A percentile compares a stretch with the other conserved stretches of the same genome.
Evolutionary conservation across 1,284 basidiomycete genomes (phyloP).

Genomic region (Sanguinoderma infundibulare): DNA sequence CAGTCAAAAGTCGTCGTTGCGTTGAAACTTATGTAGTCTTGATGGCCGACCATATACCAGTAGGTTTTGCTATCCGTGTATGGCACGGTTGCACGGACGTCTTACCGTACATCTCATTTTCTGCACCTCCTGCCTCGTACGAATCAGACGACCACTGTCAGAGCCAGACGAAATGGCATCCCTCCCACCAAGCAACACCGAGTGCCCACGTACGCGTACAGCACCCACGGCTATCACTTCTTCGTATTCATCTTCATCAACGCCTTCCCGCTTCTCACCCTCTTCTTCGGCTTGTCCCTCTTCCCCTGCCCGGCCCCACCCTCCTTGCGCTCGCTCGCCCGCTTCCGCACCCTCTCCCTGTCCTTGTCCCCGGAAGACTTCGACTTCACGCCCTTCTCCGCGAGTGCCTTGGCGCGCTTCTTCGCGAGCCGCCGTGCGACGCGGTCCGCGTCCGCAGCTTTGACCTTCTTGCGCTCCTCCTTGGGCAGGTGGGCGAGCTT

Average conservation of each 20-base stretch:
- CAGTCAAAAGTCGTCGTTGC: no score
- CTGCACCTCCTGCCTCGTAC: no score
- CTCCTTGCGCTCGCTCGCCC: constrained; percentile 40
- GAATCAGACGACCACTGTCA: neutral
- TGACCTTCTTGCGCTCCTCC: constrained; percentile 83
- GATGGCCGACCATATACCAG: no score
- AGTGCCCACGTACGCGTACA: no score
- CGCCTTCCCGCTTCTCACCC: constrained; percentile 63
- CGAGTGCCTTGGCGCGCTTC: constrained; percentile 77
- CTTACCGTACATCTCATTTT: no score
- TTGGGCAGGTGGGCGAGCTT: constrained; percentile 81
- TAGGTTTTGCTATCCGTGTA: no score
- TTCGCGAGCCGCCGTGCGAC: constrained; percentile 85
- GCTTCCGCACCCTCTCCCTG: constrained; percentile 54
- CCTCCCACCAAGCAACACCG: neutral
- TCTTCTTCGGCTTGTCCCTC: constrained; percentile 46
- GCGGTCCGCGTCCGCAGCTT: constrained; percentile 78
- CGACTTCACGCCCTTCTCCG: constrained; percentile 46
- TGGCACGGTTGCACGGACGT: no score
- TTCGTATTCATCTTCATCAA: constrained; percentile 60
- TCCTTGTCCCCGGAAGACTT: no score
- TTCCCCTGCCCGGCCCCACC: constrained; percentile 13
- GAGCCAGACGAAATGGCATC: neutral
- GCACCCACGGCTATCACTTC: constrained; percentile 43
- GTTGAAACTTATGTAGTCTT: no score